A percentile compares a stretch with the other conserved stretches of the same genome.
Conservation (phyloP, 2,329 filamentous ascomycete genomes). For the Coniochaeta sp. region DNA sequence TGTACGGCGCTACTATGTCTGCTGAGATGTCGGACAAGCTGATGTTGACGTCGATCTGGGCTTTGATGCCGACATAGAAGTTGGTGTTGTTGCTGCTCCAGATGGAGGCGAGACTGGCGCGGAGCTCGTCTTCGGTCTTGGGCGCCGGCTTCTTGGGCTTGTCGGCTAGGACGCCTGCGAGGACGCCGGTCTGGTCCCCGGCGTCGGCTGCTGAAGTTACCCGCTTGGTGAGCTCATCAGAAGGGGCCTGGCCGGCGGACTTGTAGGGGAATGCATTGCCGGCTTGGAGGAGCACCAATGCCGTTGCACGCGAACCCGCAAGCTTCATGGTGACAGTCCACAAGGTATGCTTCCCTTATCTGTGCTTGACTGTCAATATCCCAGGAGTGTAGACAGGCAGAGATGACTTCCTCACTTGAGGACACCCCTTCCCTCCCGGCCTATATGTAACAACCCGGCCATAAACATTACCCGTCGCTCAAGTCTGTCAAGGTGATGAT, state of each 20-base stretch:
- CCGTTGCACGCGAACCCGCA: not conserved
- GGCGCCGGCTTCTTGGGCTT: not conserved
- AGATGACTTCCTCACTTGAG: too few relatives aligned
- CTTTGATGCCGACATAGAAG: not conserved
- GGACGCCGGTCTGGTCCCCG: not conserved
- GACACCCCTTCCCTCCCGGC: not conserved
- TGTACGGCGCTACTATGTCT: not conserved
- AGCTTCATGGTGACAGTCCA: not conserved
- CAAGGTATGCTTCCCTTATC: not conserved
- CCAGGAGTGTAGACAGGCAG: not conserved
- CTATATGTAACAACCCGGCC: not conserved
- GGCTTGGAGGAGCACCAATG: not conserved
- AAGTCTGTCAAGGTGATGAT: not conserved
- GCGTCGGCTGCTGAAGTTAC: not conserved
- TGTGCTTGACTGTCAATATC: not conserved
- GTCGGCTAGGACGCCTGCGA: not conserved
- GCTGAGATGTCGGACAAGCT: not conserved
- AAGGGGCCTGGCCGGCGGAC: not conserved
- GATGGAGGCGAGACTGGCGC: not conserved
- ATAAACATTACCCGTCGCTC: not conserved
- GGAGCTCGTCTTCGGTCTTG: not conserved
- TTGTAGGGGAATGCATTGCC: not conserved
- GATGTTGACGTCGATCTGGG: not conserved
- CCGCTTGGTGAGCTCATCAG: not conserved
- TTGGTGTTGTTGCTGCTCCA: not conserved